A percentile compares a stretch with the other conserved stretches of the same genome.
These are phyloP conservation scores for Teratosphaeria gauchensis DNA, from an alignment of 2,329 filamentous ascomycete genomes.

Conservation along the genomic window DNA sequence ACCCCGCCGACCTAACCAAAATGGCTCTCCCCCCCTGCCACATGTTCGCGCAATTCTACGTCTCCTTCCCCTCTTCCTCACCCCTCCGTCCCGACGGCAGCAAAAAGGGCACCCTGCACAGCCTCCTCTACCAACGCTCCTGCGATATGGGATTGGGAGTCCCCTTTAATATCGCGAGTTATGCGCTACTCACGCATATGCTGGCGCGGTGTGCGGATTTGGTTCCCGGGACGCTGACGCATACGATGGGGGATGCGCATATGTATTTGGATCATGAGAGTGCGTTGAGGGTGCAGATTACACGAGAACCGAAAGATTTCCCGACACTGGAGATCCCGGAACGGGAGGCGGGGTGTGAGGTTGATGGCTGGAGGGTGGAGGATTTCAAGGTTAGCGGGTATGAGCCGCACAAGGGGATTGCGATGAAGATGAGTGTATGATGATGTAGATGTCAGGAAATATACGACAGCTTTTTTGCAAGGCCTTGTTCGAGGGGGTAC, in stretches of 20 bases:
- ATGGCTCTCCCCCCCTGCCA: slow-evolving; percentile 94
- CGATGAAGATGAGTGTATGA: slow-evolving; percentile 95
- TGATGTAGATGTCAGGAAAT: not conserved
- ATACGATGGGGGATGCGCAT: slow-evolving; percentile 98
- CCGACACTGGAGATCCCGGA: slow-evolving; percentile 62
- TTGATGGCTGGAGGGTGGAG: slow-evolving; percentile 83
- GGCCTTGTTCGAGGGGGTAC: not conserved
- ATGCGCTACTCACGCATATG: slow-evolving; percentile 92
- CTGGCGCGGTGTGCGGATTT: slow-evolving; percentile 78
- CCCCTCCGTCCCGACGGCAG: slow-evolving; percentile 20
- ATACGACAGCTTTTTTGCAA: not conserved
- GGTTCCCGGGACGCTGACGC: slow-evolving; percentile 76
- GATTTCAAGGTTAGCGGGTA: slow-evolving; percentile 86
- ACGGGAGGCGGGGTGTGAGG: slow-evolving; percentile 57
- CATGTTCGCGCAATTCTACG: slow-evolving; percentile 97
- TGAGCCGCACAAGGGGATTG: slow-evolving; percentile 79
- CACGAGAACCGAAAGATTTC: slow-evolving; percentile 70
- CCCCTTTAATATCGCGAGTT: slow-evolving; percentile 94
- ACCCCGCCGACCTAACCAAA: slow-evolving; percentile 70
- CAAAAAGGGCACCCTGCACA: slow-evolving; percentile 63
- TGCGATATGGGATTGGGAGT: slow-evolving; percentile 97
- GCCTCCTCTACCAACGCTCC: slow-evolving; percentile 82
- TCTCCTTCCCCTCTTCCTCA: slow-evolving; percentile 53
- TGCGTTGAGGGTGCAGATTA: slow-evolving; percentile 70
- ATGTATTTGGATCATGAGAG: slow-evolving; percentile 90